Base-by-base conservation (phyloP, 2,329 filamentous ascomycete genomes). In the Aspergillus brasiliensis region DNA sequence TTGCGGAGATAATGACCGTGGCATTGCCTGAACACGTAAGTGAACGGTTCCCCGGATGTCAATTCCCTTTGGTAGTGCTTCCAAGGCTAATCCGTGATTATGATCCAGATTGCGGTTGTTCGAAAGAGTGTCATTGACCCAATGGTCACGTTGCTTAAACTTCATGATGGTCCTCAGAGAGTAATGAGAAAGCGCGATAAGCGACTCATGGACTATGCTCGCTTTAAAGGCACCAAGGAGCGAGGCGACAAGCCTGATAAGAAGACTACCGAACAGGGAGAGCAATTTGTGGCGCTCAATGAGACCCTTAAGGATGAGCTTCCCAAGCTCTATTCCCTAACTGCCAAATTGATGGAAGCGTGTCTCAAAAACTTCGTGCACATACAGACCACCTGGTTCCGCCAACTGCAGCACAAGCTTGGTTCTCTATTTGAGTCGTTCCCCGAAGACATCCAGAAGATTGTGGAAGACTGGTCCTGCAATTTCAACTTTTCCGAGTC, bases 111-210 rank as follows among this genome's bases (percentile, higher is more conserved):
- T 73, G 75, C 77, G 8, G 84, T 89, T 69, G 89, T 98, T 48
- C 86, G 90, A 55, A 91, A 89, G 73, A 88, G 89, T 68, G 91
- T 97, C 51, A 91, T 97, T 63, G 89, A 93, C 66, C 94, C 92
- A 1, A 91, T 96, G 75, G 85, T 91, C 66, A 84, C 86, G 48
- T 84, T 93, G 28, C 90, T 95, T 73, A 88, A 90, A 69, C 83
- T 91, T 8, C 93, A 96, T 69, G 88, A 90, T 56, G 90, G 91
- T 37, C 92, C 94, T 2, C 91, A 92, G 51, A 85, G 92, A 60
- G 89, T 95, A 3, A 97, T 98, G 86, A 91, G 92, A 72, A 97
- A 98, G 79, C 90, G 95, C 23, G 89, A 93, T 68, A 98, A 98
- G 80, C 89, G 91, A n/a, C 85, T 96, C 13, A 80, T 94, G 15